These are phyloP conservation scores for Paspalum vaginatum DNA, from an alignment of 176 grass and related monocot genomes.

Conservation along the genomic window DNA sequence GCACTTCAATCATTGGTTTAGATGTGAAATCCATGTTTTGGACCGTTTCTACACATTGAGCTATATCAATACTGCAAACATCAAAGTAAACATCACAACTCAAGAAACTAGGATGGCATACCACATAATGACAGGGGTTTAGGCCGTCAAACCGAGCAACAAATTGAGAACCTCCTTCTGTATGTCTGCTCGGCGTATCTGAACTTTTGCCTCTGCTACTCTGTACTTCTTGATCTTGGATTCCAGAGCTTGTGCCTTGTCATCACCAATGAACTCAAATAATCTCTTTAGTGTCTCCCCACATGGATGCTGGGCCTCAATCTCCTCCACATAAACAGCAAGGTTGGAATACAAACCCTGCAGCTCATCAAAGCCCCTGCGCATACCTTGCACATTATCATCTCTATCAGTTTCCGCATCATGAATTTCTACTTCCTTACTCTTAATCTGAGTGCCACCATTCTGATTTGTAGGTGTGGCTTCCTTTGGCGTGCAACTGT, in stretches of 20 bases:
- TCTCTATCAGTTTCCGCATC: constrained; percentile 27
- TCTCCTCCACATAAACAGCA: constrained; percentile 39
- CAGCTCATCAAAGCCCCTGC: constrained; percentile 33
- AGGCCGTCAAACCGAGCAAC: constrained; percentile 14
- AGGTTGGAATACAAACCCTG: constrained; percentile 42
- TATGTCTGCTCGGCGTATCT: not conserved
- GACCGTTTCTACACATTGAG: constrained; percentile 2
- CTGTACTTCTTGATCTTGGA: constrained; percentile 34
- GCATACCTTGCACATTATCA: constrained; percentile 5
- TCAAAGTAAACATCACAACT: constrained; percentile 20
- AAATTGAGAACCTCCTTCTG: constrained; percentile 33
- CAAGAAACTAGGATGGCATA: constrained; percentile 29
- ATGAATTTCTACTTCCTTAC: not conserved
- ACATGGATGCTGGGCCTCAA: constrained; percentile 30
- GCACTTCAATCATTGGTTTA: not conserved
- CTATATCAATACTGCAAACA: constrained; percentile 4
- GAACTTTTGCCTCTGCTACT: not conserved
- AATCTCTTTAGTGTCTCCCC: constrained; percentile 47
- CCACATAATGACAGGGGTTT: constrained; percentile 13
- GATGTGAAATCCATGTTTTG: constrained; percentile 3
- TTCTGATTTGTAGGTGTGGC: not conserved
- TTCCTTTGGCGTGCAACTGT: not conserved
- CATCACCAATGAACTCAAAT: constrained; percentile 44
- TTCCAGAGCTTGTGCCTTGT: constrained; percentile 45
- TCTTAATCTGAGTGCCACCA: not conserved